Evolutionary conservation across 2,329 filamentous ascomycete genomes (phyloP).

Genomic region (Seiridium unicorne): DNA sequence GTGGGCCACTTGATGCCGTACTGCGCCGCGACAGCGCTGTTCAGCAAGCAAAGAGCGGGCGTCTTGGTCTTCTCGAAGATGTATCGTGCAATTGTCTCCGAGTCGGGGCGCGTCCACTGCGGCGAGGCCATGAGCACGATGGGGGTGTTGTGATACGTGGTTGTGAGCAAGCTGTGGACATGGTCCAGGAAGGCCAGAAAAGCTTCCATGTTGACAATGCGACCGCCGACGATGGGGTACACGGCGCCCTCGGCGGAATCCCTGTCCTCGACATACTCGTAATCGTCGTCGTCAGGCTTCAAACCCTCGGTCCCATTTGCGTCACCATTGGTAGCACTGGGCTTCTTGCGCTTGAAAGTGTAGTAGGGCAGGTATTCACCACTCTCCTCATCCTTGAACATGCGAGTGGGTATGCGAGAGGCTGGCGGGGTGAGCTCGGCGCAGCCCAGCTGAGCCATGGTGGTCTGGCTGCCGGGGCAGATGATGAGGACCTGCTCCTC

Average conservation of each 20-base stretch:
- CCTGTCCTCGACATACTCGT: conserved; percentile 82
- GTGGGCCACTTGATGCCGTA: conserved; percentile 76
- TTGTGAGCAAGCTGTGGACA: conserved; percentile 84
- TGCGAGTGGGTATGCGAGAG: conserved; percentile 83
- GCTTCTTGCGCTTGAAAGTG: conserved; percentile 65
- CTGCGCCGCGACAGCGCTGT: conserved; percentile 82
- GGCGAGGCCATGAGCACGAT: conserved; percentile 89
- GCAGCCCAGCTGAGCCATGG: conserved; percentile 86
- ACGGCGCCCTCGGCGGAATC: conserved; percentile 86
- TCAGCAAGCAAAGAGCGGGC: conserved; percentile 85
- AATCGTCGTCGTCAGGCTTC: conserved; percentile 53
- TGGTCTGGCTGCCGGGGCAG: conserved; percentile 83
- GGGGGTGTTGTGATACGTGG: conserved; percentile 93
- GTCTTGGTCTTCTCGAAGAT: conserved; percentile 97
- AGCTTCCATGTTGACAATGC: conserved; percentile 85
- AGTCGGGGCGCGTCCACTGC: conserved; percentile 84
- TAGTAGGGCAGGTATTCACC: conserved; percentile 76
- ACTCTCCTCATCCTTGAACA: conserved; percentile 84
- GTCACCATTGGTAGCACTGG: conserved; percentile 15
- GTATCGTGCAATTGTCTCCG: conserved; percentile 86
- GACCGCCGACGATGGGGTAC: conserved; percentile 72
- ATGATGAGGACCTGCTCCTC: conserved; percentile 69
- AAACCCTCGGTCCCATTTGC: conserved; percentile 26
- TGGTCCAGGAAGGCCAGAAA: conserved; percentile 93
- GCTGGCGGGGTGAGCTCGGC: conserved; percentile 89